Base-by-base conservation (phyloP, 306 rosid species). In the Cajanus cajan region DNA sequence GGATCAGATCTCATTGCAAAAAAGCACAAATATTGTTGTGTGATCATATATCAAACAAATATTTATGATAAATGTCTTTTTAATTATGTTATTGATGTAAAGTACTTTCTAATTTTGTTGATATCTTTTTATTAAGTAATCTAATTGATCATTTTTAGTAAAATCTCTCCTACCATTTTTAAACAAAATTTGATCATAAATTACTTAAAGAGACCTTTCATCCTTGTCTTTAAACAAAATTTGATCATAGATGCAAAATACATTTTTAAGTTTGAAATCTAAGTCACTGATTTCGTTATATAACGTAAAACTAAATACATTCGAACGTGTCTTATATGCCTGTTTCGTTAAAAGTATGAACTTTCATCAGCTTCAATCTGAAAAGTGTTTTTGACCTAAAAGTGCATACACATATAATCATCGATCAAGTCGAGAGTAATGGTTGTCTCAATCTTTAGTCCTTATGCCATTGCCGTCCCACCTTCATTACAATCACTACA, bases 371-470 rank as follows among this genome's bases (percentile, higher is more conserved):
- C 64, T 68, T 74, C 78, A 61, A 74, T 36, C 44, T 31, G 12
- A 37, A 59, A 43, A 65, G 28, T 41, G 4, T 48, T 64, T 78
- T 83, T 71, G 79, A 80, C 82, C 62, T 28, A 79, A 74, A 78
- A 82, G 79, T 76, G 61, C 47, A 69, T 51, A 18, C 4, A 39
- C 43, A 71, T 64, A 44, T 64, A 44, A 78, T 65, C 61, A 84
- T 68, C 69, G 31, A 28, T 69, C 48, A 16, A 31, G 6, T 51
- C 0, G 47, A 41, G 18, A 47, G 50, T 52, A 36, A 79, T 64
- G 80, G 39, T n/a, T 74, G 82, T 82, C 89, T 63, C 71, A 47
- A 37, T 85, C 80, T 71, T 43, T 4, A 51, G 61, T 83, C 57
- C 9, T 47, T 34, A 78, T 74, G 63, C 64, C 4, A 66, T 31